Evolutionary conservation across 495 filamentous ascomycete species (phyloP).

Genomic region (Xylaria longipes): DNA sequence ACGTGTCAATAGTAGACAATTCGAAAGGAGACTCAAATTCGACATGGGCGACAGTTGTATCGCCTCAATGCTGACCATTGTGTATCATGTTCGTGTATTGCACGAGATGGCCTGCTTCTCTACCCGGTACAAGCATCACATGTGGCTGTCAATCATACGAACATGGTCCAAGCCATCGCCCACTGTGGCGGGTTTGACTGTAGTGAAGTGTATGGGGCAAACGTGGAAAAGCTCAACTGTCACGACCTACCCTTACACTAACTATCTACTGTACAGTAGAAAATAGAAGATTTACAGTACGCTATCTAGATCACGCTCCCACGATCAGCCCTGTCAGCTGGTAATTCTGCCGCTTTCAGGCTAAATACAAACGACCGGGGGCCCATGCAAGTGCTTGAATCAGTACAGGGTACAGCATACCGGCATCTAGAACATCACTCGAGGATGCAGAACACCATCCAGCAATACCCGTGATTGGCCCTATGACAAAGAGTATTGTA

Average conservation of each 20-base stretch:
- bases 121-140: not conserved
- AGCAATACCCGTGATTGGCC: not conserved
- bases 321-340: conserved; percentile 23
- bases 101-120: not conserved
- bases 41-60: not conserved
- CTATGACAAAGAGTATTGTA: conserved; percentile 8
- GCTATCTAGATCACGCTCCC: conserved; percentile 14
- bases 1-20: not conserved
- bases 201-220: not conserved
- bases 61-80: not conserved
- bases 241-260: not conserved
- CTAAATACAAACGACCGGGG: conserved; percentile 24
- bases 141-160: conserved; percentile 5
- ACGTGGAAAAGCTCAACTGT: not conserved
- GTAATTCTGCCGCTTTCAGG: conserved; percentile 28
- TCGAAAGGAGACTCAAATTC: not conserved
- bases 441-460: not conserved
- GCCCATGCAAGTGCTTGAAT: conserved; percentile 2
- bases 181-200: conserved; percentile 9
- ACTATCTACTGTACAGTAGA: not conserved
- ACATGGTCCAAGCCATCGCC: not conserved
- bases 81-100: not conserved
- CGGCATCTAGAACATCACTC: conserved; percentile 8
- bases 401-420: conserved; percentile 1
- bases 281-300: conserved; percentile 6